Evolutionary conservation across 1,284 basidiomycete species (phyloP).

Genomic region (Leucocoprinus gongylophorus): DNA sequence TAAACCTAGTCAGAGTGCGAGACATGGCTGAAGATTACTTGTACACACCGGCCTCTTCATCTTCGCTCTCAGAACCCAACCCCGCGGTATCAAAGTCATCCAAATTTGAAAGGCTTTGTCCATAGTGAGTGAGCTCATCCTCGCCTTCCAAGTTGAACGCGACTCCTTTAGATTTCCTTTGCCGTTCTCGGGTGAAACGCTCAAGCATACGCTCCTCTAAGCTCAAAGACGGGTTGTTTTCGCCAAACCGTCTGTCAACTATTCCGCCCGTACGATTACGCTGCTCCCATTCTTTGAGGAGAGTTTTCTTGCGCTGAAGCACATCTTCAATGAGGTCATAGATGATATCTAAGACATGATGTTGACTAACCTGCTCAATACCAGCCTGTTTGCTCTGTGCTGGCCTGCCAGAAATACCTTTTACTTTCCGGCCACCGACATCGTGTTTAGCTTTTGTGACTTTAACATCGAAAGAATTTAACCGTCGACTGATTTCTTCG

Average conservation of each 20-base stretch:
- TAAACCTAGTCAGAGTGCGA: not conserved
- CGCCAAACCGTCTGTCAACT: slow-evolving; percentile 93
- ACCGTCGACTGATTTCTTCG: slow-evolving; percentile 73
- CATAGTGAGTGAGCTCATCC: slow-evolving; percentile 91
- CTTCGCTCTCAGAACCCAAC: slow-evolving; percentile 65
- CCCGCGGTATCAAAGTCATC: slow-evolving; percentile 87
- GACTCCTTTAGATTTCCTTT: slow-evolving; percentile 70
- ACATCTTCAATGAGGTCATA: slow-evolving; percentile 3
- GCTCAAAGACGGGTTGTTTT: slow-evolving; percentile 86
- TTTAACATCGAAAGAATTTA: slow-evolving; percentile 93
- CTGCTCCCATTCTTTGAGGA: slow-evolving; percentile 83
- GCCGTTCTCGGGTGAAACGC: slow-evolving; percentile 88
- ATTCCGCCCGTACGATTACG: slow-evolving; percentile 81
- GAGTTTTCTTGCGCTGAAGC: slow-evolving; percentile 71
- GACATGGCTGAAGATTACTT: slow-evolving; percentile 1
- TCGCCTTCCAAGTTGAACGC: slow-evolving; percentile 91
- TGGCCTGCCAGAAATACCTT: slow-evolving; percentile 79
- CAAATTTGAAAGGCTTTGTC: slow-evolving; percentile 74
- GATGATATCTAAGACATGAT: not conserved
- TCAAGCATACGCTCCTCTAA: slow-evolving; percentile 97
- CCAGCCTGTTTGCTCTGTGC: slow-evolving; percentile 85
- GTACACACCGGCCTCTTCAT: slow-evolving; percentile 44
- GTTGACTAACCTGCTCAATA: slow-evolving; percentile 70
- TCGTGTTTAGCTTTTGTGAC: slow-evolving; percentile 91
- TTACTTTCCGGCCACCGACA: slow-evolving; percentile 81